phyloP scores from a whole-genome alignment of 495 filamentous ascomycete species.

The Penicillium egyptiacum region DNA sequence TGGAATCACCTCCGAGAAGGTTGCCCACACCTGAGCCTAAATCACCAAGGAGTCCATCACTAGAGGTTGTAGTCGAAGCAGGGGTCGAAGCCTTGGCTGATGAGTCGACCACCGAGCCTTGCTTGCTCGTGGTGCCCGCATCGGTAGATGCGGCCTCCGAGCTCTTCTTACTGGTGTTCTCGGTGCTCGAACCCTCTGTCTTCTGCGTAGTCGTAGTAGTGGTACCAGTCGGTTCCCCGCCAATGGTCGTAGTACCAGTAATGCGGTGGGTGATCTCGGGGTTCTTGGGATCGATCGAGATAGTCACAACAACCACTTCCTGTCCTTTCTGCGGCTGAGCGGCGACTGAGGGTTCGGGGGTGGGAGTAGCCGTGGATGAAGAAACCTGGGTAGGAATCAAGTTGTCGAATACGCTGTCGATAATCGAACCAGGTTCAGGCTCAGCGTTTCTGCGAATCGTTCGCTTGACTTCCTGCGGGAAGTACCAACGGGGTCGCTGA shows the following conservation, averaged over 20 bases:
- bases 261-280: constrained; percentile 17
- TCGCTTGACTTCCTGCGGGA: constrained; percentile 49
- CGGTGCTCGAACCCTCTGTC: constrained; percentile 15
- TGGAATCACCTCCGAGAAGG: constrained; percentile 1
- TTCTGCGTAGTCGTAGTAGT: constrained; percentile 14
- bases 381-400: neutral
- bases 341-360: neutral
- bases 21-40: neutral
- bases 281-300: constrained; percentile 22
- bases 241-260: constrained; percentile 20
- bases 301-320: constrained; percentile 25
- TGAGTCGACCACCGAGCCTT: neutral
- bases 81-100: constrained; percentile 4
- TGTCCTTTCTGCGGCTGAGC: constrained; percentile 10
- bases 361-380: constrained; percentile 2
- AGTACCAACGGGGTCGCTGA: constrained; percentile 47
- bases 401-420: constrained; percentile 4
- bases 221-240: constrained; percentile 21
- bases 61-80: constrained; percentile 3
- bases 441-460: constrained; percentile 29
- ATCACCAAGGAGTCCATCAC: constrained; percentile 4
- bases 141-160: constrained; percentile 17
- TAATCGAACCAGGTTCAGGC: constrained; percentile 5
- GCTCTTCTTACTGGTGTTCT: neutral
- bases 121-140: constrained; percentile 11